phyloP scores from a whole-genome alignment of 495 filamentous ascomycete species.

The Parmelia sp. region DNA sequence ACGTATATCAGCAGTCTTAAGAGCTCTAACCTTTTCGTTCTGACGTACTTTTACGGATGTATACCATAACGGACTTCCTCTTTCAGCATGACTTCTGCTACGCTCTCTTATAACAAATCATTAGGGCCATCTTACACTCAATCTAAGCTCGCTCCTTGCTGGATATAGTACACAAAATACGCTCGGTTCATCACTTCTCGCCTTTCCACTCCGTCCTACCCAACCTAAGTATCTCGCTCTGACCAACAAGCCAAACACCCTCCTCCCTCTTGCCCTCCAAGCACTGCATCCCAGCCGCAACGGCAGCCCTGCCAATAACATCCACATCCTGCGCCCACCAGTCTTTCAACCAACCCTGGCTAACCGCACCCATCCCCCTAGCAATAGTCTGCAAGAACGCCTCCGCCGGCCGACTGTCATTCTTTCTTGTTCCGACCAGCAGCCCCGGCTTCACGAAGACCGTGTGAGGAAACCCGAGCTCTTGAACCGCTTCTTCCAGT shows the following conservation, averaged over 20 bases:
- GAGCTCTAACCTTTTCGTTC: too few relatives aligned
- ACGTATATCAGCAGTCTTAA: too few relatives aligned
- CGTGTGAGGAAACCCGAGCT: conserved; percentile 63
- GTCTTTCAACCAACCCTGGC: conserved; percentile 51
- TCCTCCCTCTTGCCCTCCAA: conserved; percentile 20
- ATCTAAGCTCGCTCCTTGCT: background rate
- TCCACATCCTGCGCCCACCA: conserved; percentile 66
- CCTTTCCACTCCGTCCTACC: conserved; percentile 26
- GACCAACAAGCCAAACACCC: conserved; percentile 30
- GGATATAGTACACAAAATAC: background rate
- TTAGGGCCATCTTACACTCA: background rate
- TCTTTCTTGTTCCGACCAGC: conserved; percentile 63
- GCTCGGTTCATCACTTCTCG: background rate
- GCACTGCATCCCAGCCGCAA: conserved; percentile 45
- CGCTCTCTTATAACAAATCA: too few relatives aligned
- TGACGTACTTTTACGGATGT: too few relatives aligned
- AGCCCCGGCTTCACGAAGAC: conserved; percentile 70
- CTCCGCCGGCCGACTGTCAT: conserved; percentile 44
- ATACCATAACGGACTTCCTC: too few relatives aligned
- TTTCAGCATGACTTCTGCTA: too few relatives aligned
- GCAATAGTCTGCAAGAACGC: conserved; percentile 44
- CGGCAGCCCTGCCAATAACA: conserved; percentile 67
- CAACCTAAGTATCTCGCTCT: conserved; percentile 33
- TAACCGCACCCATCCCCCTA: conserved; percentile 45
- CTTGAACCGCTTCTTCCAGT: conserved; percentile 68